Evolutionary conservation across 768 basidiomycete genomes (phyloP), one percentile per base, ranked within the genome.

Genomic region (Pleurotus tuoliensis): DNA sequence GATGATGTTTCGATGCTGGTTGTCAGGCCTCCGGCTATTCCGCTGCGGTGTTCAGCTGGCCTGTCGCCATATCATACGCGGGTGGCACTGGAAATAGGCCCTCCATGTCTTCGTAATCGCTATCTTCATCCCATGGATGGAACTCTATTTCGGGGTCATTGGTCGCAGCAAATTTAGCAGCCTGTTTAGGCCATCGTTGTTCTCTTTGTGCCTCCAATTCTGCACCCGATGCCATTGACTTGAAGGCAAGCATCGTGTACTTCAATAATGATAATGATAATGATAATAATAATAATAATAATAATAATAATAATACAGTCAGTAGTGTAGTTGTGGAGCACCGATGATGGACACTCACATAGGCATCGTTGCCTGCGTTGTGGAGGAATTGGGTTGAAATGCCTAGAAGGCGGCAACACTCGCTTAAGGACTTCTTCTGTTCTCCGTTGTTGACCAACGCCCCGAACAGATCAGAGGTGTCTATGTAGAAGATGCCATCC

Each of bases 331-430:
- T 15, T 4, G 52, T 13, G 7, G 57, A 2, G 22, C 11, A 22
- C 48, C 3, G 13, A n/a, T 30, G 15, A 16, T 37, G 43, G 45
- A 25, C n/a, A 71, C 84, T 41, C 62, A 92, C 92, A 66, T 87
- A 79, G 1, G 92, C 91, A 67, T 94, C 90, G 64, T 93, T 94
- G 0, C 91, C 92, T 1, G 90, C 91, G 64, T 94, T 95, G 75
- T 93, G 93, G 56, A 88, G 61, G 61, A 77, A 73, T 34, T 76
- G 61, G 1, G 82, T 80, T 0, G 71, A 60, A 49, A 92, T 76
- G 49, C 83, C 79, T 18, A 94, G 76, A 51, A 85, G 81, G 46
- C 73, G 71, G 68, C 87, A 89, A 27, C 84, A 77, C 39, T 82
- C 80, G 58, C 81, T 81, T 18, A 95, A 78, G 1, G 75, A 71